A percentile compares a stretch with the other conserved stretches of the same genome.
phyloP scores from a whole-genome alignment of 1,284 basidiomycete genomes.

The Singerocomus inundabilis region DNA sequence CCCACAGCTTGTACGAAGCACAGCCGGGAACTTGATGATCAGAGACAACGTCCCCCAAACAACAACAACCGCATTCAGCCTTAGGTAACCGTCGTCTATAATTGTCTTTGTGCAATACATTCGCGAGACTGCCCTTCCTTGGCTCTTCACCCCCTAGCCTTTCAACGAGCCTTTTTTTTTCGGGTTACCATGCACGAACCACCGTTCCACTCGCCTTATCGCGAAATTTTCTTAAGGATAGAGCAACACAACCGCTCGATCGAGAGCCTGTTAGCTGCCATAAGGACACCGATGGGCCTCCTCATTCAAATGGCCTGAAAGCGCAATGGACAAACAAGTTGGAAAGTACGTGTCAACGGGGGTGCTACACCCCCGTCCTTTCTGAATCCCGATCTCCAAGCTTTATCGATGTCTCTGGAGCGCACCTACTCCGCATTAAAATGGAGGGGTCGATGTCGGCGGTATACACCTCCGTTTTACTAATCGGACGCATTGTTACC shows the following conservation, averaged over 20 bases:
- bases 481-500: constrained; percentile 7
- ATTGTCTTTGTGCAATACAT: no score
- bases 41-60: no score
- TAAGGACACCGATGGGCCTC: constrained; percentile 9
- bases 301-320: constrained; percentile 23
- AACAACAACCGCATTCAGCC: no score
- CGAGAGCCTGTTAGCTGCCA: background rate
- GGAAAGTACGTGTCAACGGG: constrained; percentile 8
- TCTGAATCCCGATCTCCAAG: constrained; percentile 12
- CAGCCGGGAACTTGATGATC: no score
- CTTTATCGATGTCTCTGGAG: background rate
- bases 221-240: background rate
- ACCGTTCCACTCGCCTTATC: background rate
- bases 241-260: background rate
- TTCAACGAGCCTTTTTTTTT: no score
- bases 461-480: constrained; percentile 2
- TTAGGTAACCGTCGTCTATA: no score
- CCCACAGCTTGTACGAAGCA: background rate
- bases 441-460: background rate
- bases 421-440: constrained; percentile 21
- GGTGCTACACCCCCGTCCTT: background rate
- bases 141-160: no score
- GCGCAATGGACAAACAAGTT: constrained; percentile 3
- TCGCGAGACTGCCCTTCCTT: no score
- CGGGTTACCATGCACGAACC: background rate